Percentiles rank a stretch among this genome's conserved stretches.
Conservation (phyloP, 371 early-diverging fungal genomes). For the Lichtheimia hyalospora region DNA sequence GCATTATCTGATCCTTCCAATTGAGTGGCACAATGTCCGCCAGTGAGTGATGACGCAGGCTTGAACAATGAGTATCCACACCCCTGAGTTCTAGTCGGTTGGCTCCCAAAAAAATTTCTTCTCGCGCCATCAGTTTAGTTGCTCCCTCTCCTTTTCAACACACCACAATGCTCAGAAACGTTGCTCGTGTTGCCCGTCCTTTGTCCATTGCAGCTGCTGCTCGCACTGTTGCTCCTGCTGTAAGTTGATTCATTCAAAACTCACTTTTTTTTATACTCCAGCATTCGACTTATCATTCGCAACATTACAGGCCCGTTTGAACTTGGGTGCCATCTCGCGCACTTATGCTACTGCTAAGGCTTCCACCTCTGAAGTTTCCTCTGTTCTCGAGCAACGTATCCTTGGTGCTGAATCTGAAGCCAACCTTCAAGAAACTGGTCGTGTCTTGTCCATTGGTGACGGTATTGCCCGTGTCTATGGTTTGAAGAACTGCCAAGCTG, state of each 20-base stretch:
- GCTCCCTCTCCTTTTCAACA: conserved; percentile 8
- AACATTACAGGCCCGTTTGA: conserved; percentile 48
- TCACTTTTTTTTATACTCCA: not conserved
- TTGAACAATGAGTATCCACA: too few relatives aligned
- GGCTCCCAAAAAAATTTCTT: too few relatives aligned
- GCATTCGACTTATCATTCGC: conserved; percentile 3
- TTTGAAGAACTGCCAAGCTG: conserved; percentile 94
- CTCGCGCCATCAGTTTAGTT: too few relatives aligned
- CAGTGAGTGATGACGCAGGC: too few relatives aligned
- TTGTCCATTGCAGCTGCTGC: conserved; percentile 31
- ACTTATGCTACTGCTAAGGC: conserved; percentile 57
- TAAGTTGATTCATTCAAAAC: conserved; percentile 22
- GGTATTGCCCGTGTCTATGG: conserved; percentile 98
- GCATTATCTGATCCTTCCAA: too few relatives aligned
- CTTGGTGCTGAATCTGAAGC: conserved; percentile 71
- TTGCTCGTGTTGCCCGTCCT: conserved; percentile 54
- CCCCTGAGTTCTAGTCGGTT: too few relatives aligned
- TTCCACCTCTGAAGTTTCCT: conserved; percentile 80
- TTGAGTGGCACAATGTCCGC: too few relatives aligned
- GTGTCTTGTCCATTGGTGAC: conserved; percentile 97
- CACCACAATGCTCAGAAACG: conserved; percentile 47
- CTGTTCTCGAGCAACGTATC: conserved; percentile 90
- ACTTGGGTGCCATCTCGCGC: conserved; percentile 57
- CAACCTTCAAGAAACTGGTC: conserved; percentile 72
- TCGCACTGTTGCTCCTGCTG: conserved; percentile 48